phyloP scores from a whole-genome alignment of 2,329 filamentous ascomycete species.

The Penicillium sp. region DNA sequence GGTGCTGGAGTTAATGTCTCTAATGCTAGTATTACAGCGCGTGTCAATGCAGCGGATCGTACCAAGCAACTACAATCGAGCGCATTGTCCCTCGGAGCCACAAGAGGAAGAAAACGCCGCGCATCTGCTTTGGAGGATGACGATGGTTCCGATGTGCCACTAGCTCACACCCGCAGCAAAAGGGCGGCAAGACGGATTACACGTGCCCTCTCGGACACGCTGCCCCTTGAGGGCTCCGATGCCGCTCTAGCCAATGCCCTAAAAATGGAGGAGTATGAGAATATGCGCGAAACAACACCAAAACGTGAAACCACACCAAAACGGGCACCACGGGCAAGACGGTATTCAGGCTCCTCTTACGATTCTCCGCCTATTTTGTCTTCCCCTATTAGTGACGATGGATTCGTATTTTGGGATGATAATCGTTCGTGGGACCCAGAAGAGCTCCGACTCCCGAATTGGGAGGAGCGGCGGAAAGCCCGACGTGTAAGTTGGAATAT shows the following conservation, averaged over 20 bases:
- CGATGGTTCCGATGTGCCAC: conserved; percentile 46
- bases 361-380: neutral
- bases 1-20: conserved; percentile 51
- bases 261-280: conserved; percentile 54
- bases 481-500: conserved; percentile 20
- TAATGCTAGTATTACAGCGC: conserved; percentile 29
- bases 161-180: conserved; percentile 56
- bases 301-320: no score
- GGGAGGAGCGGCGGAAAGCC: conserved; percentile 19
- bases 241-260: conserved; percentile 55
- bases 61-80: conserved; percentile 49
- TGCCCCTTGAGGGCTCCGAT: conserved; percentile 38
- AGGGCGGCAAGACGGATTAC: conserved; percentile 45
- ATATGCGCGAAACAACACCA: conserved; percentile 39
- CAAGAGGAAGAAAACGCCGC: conserved; percentile 44
- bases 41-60: conserved; percentile 46
- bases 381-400: neutral
- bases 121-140: conserved; percentile 33
- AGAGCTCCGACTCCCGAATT: conserved; percentile 8
- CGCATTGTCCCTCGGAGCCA: conserved; percentile 44
- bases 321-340: no score
- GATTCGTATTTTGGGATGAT: neutral
- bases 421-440: no score
- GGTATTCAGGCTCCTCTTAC: no score
- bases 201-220: conserved; percentile 39